A percentile compares a stretch with the other conserved stretches of the same genome.
These are phyloP conservation scores for Schizochytrium sp. DNA, from an alignment of 108 stramenopile species.

Conservation along the genomic window DNA sequence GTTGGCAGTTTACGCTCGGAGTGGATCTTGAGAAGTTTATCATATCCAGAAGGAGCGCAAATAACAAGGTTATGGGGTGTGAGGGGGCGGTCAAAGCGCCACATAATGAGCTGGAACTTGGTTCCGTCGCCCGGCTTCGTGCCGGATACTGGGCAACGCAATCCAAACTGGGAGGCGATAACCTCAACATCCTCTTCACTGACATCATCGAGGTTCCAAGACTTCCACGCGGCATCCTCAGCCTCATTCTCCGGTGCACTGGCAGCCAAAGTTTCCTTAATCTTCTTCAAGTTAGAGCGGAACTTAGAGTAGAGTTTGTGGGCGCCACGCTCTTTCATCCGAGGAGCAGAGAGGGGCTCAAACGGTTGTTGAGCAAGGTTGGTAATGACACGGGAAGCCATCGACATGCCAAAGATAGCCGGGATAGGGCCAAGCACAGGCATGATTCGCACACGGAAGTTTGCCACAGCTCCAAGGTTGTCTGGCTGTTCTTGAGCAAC, in stretches of 20 bases:
- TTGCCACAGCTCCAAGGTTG: conserved; percentile 92
- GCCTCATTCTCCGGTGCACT: neutral
- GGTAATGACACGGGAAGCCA: conserved; percentile 89
- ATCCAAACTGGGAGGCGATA: conserved; percentile 40
- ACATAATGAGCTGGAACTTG: conserved; percentile 15
- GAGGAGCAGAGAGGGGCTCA: conserved; percentile 62
- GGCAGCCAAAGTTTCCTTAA: conserved; percentile 25
- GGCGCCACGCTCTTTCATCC: neutral
- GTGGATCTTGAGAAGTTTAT: neutral
- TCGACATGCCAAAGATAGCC: conserved; percentile 93
- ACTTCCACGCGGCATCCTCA: neutral
- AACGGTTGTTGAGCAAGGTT: conserved; percentile 91
- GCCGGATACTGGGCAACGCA: conserved; percentile 17
- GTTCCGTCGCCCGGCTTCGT: neutral
- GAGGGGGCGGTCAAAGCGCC: conserved; percentile 46
- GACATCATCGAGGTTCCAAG: conserved; percentile 30
- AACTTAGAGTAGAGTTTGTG: conserved; percentile 47
- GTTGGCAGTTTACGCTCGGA: neutral
- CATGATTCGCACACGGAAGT: conserved; percentile 94
- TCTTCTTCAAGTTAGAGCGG: conserved; percentile 17
- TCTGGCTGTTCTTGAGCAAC: conserved; percentile 45
- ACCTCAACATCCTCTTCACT: conserved; percentile 25
- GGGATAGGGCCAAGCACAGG: conserved; percentile 97
- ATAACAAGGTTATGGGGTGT: conserved; percentile 25
- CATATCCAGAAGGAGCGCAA: neutral